phyloP scores from a whole-genome alignment of 1,284 basidiomycete species.

The Marasmius oreades region DNA sequence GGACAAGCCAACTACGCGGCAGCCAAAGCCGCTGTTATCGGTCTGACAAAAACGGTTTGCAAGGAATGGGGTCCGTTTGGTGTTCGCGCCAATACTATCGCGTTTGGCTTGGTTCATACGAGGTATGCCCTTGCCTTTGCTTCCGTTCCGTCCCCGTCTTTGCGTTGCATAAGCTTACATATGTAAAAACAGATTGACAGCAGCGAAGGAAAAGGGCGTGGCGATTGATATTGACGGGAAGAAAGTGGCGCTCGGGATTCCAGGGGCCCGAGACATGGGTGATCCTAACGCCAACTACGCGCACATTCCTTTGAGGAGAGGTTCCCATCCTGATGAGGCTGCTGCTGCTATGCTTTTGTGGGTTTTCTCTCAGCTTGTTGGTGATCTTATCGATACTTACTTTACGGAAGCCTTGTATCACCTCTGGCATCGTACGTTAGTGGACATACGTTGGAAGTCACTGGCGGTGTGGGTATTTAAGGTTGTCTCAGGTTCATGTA shows the following conservation, averaged over 20 bases:
- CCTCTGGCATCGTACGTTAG: slow-evolving; percentile 78
- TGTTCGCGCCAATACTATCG: slow-evolving; percentile 79
- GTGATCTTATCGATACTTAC: slow-evolving; percentile 11
- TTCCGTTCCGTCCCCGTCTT: not conserved
- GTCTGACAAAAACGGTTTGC: slow-evolving; percentile 80
- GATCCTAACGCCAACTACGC: slow-evolving; percentile 33
- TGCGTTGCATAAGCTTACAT: slow-evolving; percentile 1
- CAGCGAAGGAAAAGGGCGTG: slow-evolving; percentile 73
- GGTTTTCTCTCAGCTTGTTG: slow-evolving; percentile 26
- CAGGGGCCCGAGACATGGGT: slow-evolving; percentile 42
- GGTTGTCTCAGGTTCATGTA: too few species aligned
- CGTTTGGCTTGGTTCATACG: slow-evolving; percentile 75
- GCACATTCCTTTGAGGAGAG: slow-evolving; percentile 71
- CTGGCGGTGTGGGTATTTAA: slow-evolving; percentile 71
- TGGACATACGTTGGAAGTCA: slow-evolving; percentile 81
- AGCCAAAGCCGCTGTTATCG: slow-evolving; percentile 73
- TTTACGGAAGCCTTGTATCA: slow-evolving; percentile 56
- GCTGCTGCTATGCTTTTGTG: slow-evolving; percentile 72
- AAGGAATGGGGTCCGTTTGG: slow-evolving; percentile 87
- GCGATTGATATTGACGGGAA: slow-evolving; percentile 80
- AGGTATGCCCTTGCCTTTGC: slow-evolving; percentile 35
- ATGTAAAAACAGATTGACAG: slow-evolving; percentile 45
- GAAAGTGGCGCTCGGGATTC: slow-evolving; percentile 80
- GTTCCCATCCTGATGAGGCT: slow-evolving; percentile 76
- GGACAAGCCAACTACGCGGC: slow-evolving; percentile 85